These are phyloP conservation scores for Xylaria intraflava DNA, from an alignment of 495 filamentous ascomycete species.

Conservation along the genomic window DNA sequence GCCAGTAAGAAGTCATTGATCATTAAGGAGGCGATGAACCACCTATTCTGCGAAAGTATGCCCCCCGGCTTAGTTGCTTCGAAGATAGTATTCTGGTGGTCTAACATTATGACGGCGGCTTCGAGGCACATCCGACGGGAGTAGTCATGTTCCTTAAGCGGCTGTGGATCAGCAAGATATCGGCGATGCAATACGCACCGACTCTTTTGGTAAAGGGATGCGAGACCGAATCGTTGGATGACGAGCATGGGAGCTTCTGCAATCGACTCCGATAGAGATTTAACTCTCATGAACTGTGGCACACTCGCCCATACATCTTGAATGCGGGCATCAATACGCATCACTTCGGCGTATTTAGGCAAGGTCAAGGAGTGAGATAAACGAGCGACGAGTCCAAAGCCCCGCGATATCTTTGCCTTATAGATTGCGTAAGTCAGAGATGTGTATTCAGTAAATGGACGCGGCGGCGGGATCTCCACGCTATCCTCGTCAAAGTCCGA, in stretches of 20 bases:
- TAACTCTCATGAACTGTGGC: conserved; percentile 53
- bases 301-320: conserved; percentile 51
- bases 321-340: conserved; percentile 56
- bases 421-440: conserved; percentile 42
- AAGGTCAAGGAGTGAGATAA: conserved; percentile 32
- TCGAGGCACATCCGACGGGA: conserved; percentile 62
- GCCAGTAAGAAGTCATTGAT: conserved; percentile 46
- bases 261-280: conserved; percentile 53
- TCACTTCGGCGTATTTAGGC: conserved; percentile 57
- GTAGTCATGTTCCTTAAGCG: conserved; percentile 56
- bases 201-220: conserved; percentile 65
- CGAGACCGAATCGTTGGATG: conserved; percentile 64
- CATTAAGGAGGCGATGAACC: conserved; percentile 37
- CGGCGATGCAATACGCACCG: conserved; percentile 67
- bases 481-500: conserved; percentile 42
- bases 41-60: conserved; percentile 29
- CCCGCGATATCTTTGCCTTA: conserved; percentile 35
- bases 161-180: conserved; percentile 54
- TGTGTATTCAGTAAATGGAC: conserved; percentile 42
- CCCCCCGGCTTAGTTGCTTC: conserved; percentile 36
- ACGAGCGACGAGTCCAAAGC: conserved; percentile 33
- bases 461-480: conserved; percentile 34
- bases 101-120: conserved; percentile 58
- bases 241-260: conserved; percentile 57
- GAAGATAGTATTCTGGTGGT: conserved; percentile 33